Evolutionary conservation across 495 filamentous ascomycete genomes (phyloP).

Genomic region (Trichoderma gamsii): DNA sequence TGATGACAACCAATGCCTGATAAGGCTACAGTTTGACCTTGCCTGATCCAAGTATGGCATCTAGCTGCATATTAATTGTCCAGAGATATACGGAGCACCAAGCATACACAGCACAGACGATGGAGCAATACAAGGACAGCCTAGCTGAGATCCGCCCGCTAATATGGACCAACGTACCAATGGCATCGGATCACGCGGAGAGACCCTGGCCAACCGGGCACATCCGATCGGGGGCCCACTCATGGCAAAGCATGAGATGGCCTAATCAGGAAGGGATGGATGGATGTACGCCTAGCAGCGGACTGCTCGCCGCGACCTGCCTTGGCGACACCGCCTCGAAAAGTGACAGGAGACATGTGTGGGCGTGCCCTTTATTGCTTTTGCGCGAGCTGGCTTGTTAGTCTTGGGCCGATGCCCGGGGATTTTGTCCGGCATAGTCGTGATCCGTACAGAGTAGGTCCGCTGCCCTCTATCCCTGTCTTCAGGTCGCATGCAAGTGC

Average conservation of each 20-base stretch:
- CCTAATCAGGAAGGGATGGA: neutral
- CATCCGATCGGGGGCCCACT: neutral
- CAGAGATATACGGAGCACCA: no score
- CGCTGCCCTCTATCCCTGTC: neutral
- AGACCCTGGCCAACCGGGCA: neutral
- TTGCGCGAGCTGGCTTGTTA: neutral
- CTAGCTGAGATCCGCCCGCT: conserved; percentile 1
- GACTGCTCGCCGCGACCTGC: neutral
- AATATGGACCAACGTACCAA: neutral
- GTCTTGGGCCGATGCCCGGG: neutral
- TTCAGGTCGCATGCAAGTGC: conserved; percentile 6
- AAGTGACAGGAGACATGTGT: neutral
- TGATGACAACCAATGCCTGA: neutral
- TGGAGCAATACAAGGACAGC: neutral
- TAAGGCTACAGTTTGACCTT: neutral
- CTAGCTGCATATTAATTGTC: neutral
- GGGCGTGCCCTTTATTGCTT: neutral
- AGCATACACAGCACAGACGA: neutral
- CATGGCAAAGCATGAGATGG: neutral
- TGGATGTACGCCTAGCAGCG: neutral
- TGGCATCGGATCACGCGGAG: neutral
- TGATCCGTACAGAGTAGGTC: neutral
- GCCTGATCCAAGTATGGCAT: neutral
- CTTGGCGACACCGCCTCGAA: neutral
- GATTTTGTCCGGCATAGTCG: neutral